Evolutionary conservation across 345 rosid genomes (phyloP).

Genomic region (Isatis tinctoria): DNA sequence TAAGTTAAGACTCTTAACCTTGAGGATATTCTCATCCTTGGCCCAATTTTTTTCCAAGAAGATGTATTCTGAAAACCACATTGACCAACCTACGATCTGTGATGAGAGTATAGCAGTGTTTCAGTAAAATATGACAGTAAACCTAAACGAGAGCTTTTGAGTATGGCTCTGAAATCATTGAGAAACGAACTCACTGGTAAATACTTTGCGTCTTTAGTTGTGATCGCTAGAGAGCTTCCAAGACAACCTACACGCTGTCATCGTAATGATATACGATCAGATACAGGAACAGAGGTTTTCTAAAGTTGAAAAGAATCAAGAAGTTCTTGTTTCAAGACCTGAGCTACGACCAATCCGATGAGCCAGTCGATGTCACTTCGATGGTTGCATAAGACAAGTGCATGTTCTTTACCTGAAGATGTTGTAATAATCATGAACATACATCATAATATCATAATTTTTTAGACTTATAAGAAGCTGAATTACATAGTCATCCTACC

Average conservation of each 20-base stretch:
- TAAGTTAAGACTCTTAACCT: slow-evolving; percentile 47
- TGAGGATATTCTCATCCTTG: slow-evolving; percentile 46
- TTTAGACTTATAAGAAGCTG: not conserved
- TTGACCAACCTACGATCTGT: slow-evolving; percentile 69
- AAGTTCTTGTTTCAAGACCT: slow-evolving; percentile 33
- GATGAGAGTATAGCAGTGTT: slow-evolving; percentile 1
- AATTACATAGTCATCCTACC: slow-evolving; percentile 32
- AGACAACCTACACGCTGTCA: slow-evolving; percentile 59
- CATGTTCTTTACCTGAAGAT: slow-evolving; percentile 64
- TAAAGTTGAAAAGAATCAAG: not conserved
- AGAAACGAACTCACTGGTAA: slow-evolving; percentile 46
- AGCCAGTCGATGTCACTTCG: slow-evolving; percentile 57
- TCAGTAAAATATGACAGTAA: not conserved
- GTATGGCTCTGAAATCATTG: not conserved
- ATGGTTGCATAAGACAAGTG: slow-evolving; percentile 49
- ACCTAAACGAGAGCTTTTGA: not conserved
- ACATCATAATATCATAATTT: not conserved
- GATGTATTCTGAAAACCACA: slow-evolving; percentile 63
- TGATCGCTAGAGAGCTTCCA: slow-evolving; percentile 49
- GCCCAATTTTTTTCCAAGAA: slow-evolving; percentile 55
- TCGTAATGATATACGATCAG: slow-evolving; percentile 11
- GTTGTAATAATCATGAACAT: not conserved
- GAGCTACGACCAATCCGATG: slow-evolving; percentile 61
- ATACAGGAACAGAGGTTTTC: slow-evolving; percentile 7
- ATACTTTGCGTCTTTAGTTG: slow-evolving; percentile 44